phyloP scores from a whole-genome alignment of 306 rosid species.

The Acmispon strigosus region DNA sequence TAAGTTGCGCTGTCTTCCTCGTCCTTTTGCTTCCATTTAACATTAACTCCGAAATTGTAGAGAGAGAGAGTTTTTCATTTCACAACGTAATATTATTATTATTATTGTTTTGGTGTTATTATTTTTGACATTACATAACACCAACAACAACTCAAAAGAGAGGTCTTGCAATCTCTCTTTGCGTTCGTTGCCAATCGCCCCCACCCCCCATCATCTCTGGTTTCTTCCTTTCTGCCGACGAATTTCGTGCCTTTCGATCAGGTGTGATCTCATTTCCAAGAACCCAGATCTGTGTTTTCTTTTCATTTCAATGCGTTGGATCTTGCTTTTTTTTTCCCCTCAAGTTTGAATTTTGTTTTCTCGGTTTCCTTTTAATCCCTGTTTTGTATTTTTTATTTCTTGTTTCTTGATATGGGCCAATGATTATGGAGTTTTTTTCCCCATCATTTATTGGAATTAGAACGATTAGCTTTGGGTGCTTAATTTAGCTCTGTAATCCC shows the following conservation, averaged over 20 bases:
- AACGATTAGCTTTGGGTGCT: slow-evolving; percentile 3
- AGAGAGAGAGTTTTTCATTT: slow-evolving; percentile 3
- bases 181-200: neutral
- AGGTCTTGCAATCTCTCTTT: slow-evolving; percentile 18
- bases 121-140: neutral
- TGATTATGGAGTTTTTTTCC: neutral
- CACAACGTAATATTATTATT: neutral
- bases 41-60: slow-evolving; percentile 24
- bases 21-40: slow-evolving; percentile 20
- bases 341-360: no score
- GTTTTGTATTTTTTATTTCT: neutral
- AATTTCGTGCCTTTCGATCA: slow-evolving; percentile 24
- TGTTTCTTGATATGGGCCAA: neutral
- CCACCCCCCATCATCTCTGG: neutral
- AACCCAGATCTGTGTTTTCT: slow-evolving; percentile 33
- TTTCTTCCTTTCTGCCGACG: slow-evolving; percentile 16
- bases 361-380: neutral
- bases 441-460: neutral
- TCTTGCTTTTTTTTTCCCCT: slow-evolving; percentile 12
- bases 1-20: slow-evolving; percentile 61
- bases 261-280: slow-evolving; percentile 22
- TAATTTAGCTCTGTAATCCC: neutral
- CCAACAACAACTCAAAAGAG: slow-evolving; percentile 14
- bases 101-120: neutral
- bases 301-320: slow-evolving; percentile 17